Evolutionary conservation across 805 yeast species (phyloP).

Genomic region (Ogataea allantospora): DNA sequence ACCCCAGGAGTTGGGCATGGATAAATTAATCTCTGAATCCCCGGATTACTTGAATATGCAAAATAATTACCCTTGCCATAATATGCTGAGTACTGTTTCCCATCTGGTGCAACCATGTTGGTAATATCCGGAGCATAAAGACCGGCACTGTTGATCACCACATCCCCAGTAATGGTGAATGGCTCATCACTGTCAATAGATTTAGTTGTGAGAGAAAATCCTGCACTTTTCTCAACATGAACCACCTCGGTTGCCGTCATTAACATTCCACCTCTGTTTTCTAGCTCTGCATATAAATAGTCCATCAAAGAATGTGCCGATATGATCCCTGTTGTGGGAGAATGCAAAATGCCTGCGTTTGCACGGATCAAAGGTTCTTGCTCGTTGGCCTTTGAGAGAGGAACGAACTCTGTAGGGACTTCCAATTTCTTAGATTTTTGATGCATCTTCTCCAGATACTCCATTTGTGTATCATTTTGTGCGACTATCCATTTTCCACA

Average conservation of each 20-base stretch:
- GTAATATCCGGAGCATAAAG: constrained; percentile 69
- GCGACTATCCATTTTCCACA: constrained; percentile 92
- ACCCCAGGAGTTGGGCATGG: constrained; percentile 76
- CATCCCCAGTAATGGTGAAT: constrained; percentile 48
- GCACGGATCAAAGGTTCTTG: constrained; percentile 72
- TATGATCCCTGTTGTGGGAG: constrained; percentile 83
- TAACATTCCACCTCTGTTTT: constrained; percentile 59
- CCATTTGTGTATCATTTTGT: constrained; percentile 61
- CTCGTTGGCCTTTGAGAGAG: constrained; percentile 41
- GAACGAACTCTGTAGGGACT: constrained; percentile 58
- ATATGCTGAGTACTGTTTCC: constrained; percentile 53
- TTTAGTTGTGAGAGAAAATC: constrained; percentile 33
- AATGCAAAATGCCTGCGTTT: constrained; percentile 55
- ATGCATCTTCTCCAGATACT: constrained; percentile 54
- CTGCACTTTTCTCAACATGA: constrained; percentile 34
- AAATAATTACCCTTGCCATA: constrained; percentile 89
- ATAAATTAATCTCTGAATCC: constrained; percentile 59
- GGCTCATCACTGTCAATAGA: constrained; percentile 31
- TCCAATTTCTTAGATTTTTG: constrained; percentile 48
- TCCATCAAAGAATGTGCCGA: constrained; percentile 76
- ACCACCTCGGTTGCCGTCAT: constrained; percentile 61
- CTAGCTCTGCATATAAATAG: constrained; percentile 53
- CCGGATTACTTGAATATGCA: constrained; percentile 43
- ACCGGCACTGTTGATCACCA: constrained; percentile 78
- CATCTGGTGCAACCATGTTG: constrained; percentile 64